Conservation (phyloP, 768 basidiomycete species). For the Tylopilus plumbeoviolaceoides region DNA sequence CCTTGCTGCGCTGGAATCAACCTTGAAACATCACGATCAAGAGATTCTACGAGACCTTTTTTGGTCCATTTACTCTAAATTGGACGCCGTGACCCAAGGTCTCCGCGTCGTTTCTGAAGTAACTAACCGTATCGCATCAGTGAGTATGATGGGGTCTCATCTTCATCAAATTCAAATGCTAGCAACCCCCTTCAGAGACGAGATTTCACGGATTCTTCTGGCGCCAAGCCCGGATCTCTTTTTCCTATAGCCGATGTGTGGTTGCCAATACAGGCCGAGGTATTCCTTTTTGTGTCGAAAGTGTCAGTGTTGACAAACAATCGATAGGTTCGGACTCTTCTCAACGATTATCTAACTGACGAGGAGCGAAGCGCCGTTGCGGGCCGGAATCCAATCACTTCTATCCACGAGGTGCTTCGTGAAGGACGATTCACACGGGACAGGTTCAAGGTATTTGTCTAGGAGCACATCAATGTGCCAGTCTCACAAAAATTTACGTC, state of each 20-base stretch:
- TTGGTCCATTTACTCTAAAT: constrained; percentile 95
- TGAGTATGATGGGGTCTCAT: constrained; percentile 39
- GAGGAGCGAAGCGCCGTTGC: constrained; percentile 77
- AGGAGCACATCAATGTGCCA: not conserved
- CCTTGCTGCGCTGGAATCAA: constrained; percentile 69
- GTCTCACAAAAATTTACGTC: constrained; percentile 4
- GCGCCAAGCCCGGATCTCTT: constrained; percentile 67
- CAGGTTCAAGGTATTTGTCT: constrained; percentile 58
- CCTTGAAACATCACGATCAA: constrained; percentile 69
- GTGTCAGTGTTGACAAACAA: constrained; percentile 2
- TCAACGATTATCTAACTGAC: constrained; percentile 89
- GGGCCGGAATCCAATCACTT: constrained; percentile 83
- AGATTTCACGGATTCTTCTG: constrained; percentile 86
- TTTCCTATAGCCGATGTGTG: constrained; percentile 87
- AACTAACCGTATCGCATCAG: constrained; percentile 84
- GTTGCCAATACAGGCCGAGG: constrained; percentile 87
- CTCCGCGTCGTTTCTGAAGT: constrained; percentile 89
- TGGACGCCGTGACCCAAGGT: constrained; percentile 91
- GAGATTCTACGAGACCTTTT: constrained; percentile 89
- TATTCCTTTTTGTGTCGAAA: constrained; percentile 26
- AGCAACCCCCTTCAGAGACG: constrained; percentile 53
- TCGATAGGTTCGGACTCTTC: constrained; percentile 70
- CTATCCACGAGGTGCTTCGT: constrained; percentile 90
- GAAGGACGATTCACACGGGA: constrained; percentile 80
- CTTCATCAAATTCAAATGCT: not conserved